These are phyloP conservation scores for Beauveria varroae DNA, from an alignment of 2,329 filamentous ascomycete species.

Conservation along the genomic window DNA sequence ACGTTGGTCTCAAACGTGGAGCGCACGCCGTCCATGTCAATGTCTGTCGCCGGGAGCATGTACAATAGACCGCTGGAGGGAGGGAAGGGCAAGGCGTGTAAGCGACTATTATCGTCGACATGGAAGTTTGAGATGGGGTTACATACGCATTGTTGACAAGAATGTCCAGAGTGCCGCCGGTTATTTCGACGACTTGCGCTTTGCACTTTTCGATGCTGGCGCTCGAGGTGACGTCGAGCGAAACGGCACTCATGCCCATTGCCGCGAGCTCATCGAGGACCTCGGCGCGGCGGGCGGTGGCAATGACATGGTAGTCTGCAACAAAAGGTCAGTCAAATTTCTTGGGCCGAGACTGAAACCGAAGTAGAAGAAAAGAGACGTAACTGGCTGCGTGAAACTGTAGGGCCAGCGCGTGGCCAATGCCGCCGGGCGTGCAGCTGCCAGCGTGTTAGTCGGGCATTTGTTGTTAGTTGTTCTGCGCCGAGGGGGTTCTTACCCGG, in stretches of 20 bases:
- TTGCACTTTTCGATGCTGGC: slow-evolving; percentile 43
- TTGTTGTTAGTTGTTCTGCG: no score
- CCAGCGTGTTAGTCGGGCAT: background rate
- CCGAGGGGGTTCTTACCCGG: background rate
- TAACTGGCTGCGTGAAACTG: slow-evolving; percentile 31
- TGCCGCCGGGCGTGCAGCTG: slow-evolving; percentile 29
- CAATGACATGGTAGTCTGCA: slow-evolving; percentile 46
- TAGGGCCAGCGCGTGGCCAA: slow-evolving; percentile 39
- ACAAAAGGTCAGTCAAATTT: no score
- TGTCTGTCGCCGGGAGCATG: slow-evolving; percentile 44
- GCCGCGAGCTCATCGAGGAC: slow-evolving; percentile 38
- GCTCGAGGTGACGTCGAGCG: slow-evolving; percentile 45
- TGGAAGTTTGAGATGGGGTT: no score
- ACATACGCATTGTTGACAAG: slow-evolving; percentile 53
- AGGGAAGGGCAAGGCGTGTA: background rate
- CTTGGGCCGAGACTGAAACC: no score
- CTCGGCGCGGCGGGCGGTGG: slow-evolving; percentile 43
- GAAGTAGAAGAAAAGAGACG: background rate
- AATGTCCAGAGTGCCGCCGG: slow-evolving; percentile 46
- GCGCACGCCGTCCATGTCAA: slow-evolving; percentile 44
- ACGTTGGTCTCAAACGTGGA: slow-evolving; percentile 50
- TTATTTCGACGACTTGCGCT: slow-evolving; percentile 38
- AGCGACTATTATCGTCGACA: background rate
- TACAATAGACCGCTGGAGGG: slow-evolving; percentile 39
- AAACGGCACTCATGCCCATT: slow-evolving; percentile 40